Evolutionary conservation across 306 rosid species (phyloP).

Genomic region (Oxytropis ochrocephala): DNA sequence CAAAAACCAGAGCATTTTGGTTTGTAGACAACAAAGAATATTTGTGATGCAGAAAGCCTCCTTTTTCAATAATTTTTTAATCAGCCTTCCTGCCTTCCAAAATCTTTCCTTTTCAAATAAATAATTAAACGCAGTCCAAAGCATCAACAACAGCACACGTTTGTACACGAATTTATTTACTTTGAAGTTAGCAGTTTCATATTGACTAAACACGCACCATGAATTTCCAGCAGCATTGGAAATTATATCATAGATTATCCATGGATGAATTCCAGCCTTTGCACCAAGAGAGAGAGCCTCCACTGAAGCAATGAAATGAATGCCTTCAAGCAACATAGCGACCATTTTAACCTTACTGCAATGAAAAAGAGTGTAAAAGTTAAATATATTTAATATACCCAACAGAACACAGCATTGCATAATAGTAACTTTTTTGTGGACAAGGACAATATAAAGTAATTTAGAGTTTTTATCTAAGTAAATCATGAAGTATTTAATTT

Average conservation of each 20-base stretch:
- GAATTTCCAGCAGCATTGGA: slow-evolving; percentile 97
- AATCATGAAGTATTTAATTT: slow-evolving; percentile 3
- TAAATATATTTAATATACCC: neutral
- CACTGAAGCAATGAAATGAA: slow-evolving; percentile 75
- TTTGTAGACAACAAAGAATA: neutral
- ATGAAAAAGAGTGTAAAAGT: slow-evolving; percentile 10
- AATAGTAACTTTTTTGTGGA: neutral
- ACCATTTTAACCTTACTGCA: slow-evolving; percentile 75
- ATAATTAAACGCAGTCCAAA: neutral
- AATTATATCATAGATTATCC: slow-evolving; percentile 79
- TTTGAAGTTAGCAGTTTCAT: neutral
- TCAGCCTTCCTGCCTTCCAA: neutral
- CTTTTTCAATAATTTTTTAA: neutral
- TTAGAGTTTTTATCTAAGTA: neutral
- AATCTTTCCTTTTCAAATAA: neutral
- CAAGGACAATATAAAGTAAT: neutral
- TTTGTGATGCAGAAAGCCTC: neutral
- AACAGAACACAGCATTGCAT: neutral
- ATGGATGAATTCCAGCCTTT: slow-evolving; percentile 83
- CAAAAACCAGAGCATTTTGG: neutral
- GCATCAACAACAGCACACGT: neutral
- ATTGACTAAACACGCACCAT: slow-evolving; percentile 45
- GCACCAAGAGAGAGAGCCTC: slow-evolving; percentile 87
- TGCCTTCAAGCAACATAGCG: slow-evolving; percentile 68
- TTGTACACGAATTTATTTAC: neutral